Base-by-base conservation (phyloP, 345 rosid genomes). In the Moringa oleifera region DNA sequence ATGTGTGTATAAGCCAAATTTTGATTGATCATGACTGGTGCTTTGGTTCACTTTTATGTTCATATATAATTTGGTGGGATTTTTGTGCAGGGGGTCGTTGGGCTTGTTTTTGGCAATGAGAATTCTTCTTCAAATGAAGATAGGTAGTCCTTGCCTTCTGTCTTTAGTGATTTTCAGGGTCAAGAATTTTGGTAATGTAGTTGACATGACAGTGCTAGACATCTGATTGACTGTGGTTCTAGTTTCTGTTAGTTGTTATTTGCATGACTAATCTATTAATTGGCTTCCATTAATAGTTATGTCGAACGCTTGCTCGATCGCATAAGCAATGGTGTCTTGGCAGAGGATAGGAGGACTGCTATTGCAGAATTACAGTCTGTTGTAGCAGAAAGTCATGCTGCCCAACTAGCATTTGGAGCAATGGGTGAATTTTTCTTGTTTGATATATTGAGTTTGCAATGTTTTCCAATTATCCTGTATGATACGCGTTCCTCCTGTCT, bases 261-360 rank as follows among this genome's bases (percentile, higher is more conserved):
- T n/a, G 24, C 61, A 51, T 55, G 6, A 45, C 59, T 69, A 55
- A 50, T 23, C 28, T 46, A 36, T 19, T 56, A 1, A 61, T 6
- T 64, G 60, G 64, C 41, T n/a, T 61, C 17, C 63, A 6, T 58
- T 45, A 2, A 17, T 68, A 95, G 97, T 71, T 89, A 91, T 68
- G 87, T 91, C 67, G 93, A 91, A 72, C 88, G 96, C n/a, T 64
- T 91, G 72, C 88, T 95, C 4, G 90, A 90, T 68, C 95, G 96
- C 25, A 87, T 95, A 59, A 89, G 88, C 80, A 95, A 84, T 68
- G 95, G 96, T 63, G 77, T 64, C 17, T 73, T 91, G 51, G 87
- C 99, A 20, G 96, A 95, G 66, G 97, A 95, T 74, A 81, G 99
- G 68, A 89, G 97, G 71, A 79, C 64, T 65, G 96, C 99, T 53